phyloP scores from a whole-genome alignment of 2,329 filamentous ascomycete genomes.

The Ascosphaera pollenicola region DNA sequence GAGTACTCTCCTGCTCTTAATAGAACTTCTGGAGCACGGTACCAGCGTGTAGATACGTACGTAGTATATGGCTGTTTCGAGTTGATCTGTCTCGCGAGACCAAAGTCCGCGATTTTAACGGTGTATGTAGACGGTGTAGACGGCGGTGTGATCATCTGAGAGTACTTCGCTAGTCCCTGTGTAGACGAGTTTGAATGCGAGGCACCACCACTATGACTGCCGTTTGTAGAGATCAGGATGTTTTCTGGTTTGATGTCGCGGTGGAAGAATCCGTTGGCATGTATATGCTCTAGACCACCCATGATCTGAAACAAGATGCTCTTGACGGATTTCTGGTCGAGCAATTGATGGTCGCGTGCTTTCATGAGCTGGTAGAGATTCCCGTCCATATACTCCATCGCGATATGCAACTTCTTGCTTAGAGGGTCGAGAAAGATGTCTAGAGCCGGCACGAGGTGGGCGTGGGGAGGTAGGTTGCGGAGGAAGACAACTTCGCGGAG shows the following conservation, averaged over 20 bases:
- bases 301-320: constrained; percentile 97
- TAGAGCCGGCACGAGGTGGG: constrained; percentile 85
- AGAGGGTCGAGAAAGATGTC: constrained; percentile 97
- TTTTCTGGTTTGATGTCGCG: constrained; percentile 99
- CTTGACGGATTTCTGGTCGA: constrained; percentile 84
- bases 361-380: constrained; percentile 99
- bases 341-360: constrained; percentile 77
- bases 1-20: constrained; percentile 91
- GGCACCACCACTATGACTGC: constrained; percentile 30
- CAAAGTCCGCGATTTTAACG: constrained; percentile 97
- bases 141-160: constrained; percentile 75
- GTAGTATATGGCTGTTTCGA: constrained; percentile 94
- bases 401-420: constrained; percentile 90
- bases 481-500: constrained; percentile 94
- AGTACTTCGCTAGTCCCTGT: constrained; percentile 81
- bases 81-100: constrained; percentile 88
- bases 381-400: constrained; percentile 99
- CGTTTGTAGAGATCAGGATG: constrained; percentile 78
- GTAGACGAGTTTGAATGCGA: constrained; percentile 28
- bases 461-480: constrained; percentile 65
- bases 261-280: constrained; percentile 92
- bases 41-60: constrained; percentile 96
- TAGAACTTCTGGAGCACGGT: constrained; percentile 77
- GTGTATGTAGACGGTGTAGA: constrained; percentile 86
- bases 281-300: constrained; percentile 88